phyloP scores from a whole-genome alignment of 306 rosid species.

The Vigna unguiculata region DNA sequence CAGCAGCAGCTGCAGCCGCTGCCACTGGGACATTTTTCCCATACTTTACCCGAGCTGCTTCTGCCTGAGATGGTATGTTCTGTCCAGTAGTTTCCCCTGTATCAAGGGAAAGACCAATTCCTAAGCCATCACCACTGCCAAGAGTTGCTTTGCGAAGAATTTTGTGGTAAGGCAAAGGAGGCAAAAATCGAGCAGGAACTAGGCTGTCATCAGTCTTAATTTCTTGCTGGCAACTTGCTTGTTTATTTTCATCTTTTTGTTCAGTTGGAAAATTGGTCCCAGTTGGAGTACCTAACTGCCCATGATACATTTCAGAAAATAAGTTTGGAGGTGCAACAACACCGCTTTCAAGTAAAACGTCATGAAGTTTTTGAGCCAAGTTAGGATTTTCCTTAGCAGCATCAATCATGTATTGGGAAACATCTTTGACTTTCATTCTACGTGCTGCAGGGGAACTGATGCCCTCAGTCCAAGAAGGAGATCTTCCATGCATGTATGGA shows the following conservation, averaged over 20 bases:
- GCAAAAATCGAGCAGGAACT: constrained; percentile 62
- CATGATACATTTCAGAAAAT: constrained; percentile 78
- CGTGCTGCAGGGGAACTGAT: constrained; percentile 90
- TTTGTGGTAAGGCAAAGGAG: constrained; percentile 73
- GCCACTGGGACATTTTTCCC: constrained; percentile 91
- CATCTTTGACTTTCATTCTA: constrained; percentile 91
- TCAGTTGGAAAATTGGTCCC: constrained; percentile 57
- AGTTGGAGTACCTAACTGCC: constrained; percentile 57
- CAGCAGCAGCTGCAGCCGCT: constrained; percentile 95
- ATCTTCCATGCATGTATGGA: constrained; percentile 74
- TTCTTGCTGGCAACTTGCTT: constrained; percentile 49
- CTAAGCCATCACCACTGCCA: constrained; percentile 67
- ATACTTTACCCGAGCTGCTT: constrained; percentile 63
- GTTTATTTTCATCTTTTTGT: constrained; percentile 58
- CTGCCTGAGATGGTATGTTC: constrained; percentile 53
- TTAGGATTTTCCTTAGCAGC: constrained; percentile 97
- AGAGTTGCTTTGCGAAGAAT: constrained; percentile 64
- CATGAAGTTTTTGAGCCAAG: constrained; percentile 94
- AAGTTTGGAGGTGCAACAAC: constrained; percentile 94
- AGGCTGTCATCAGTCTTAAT: constrained; percentile 46
- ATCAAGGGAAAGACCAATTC: constrained; percentile 59
- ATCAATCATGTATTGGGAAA: constrained; percentile 96
- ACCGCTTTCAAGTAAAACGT: constrained; percentile 93
- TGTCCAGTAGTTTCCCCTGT: constrained; percentile 59
- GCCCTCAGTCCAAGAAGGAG: constrained; percentile 99